A percentile compares a stretch with the other conserved stretches of the same genome.
These are phyloP conservation scores for Annulohypoxylon stygium DNA, from an alignment of 495 filamentous ascomycete genomes.

Conservation along the genomic window DNA sequence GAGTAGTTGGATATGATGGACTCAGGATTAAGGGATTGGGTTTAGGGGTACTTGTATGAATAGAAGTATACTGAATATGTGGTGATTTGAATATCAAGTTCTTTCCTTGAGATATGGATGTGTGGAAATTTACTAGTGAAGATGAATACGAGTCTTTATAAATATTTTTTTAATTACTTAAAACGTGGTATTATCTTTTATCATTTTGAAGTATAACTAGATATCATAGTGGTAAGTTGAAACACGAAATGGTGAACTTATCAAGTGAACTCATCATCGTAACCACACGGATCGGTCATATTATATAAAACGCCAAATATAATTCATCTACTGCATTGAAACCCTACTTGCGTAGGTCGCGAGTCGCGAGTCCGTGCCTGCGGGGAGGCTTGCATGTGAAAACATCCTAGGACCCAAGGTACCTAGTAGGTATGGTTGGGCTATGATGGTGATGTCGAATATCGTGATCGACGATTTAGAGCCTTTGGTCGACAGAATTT, in stretches of 20 bases:
- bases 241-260: background rate
- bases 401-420: background rate
- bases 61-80: background rate
- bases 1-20: constrained; percentile 22
- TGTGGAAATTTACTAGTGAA: too few species aligned
- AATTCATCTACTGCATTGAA: constrained; percentile 24
- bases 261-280: constrained; percentile 15
- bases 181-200: too few species aligned
- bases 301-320: background rate
- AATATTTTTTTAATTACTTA: too few species aligned
- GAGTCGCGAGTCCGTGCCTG: constrained; percentile 8
- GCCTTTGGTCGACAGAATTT: constrained; percentile 11
- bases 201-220: background rate
- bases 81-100: too few species aligned
- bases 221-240: background rate
- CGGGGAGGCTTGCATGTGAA: constrained; percentile 23
- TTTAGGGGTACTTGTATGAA: background rate
- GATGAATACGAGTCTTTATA: too few species aligned
- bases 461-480: constrained; percentile 8
- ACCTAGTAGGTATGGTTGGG: background rate
- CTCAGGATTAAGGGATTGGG: background rate
- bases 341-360: constrained; percentile 17
- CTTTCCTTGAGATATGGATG: too few species aligned
- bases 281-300: constrained; percentile 20
- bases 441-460: background rate